Percentiles rank a stretch among this genome's conserved stretches.
phyloP scores from a whole-genome alignment of 495 filamentous ascomycete species.

The Corynascus novoguineensis region DNA sequence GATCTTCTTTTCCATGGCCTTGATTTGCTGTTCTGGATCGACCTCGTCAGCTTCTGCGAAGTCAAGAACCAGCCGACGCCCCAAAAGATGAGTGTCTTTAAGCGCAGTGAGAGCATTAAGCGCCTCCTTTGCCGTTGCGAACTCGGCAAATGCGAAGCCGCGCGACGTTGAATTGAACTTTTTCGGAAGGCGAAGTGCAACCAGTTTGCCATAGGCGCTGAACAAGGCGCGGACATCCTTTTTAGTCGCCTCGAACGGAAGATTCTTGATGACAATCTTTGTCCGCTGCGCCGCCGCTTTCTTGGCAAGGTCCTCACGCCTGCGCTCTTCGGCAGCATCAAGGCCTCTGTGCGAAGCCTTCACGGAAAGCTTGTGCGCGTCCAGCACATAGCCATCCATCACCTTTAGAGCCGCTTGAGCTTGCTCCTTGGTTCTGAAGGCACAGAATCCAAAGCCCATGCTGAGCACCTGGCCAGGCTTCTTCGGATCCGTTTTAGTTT shows the following conservation, averaged over 20 bases:
- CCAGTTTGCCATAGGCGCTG: slow-evolving; percentile 82
- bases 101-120: slow-evolving; percentile 88
- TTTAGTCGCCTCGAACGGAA: slow-evolving; percentile 92
- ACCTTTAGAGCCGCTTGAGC: slow-evolving; percentile 71
- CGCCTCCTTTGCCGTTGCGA: slow-evolving; percentile 85
- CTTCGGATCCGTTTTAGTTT: slow-evolving; percentile 83
- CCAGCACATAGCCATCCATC: slow-evolving; percentile 83
- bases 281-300: slow-evolving; percentile 66
- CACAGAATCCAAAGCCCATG: slow-evolving; percentile 95
- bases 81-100: slow-evolving; percentile 87
- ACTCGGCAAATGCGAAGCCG: slow-evolving; percentile 96
- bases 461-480: slow-evolving; percentile 74
- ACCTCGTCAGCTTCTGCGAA: slow-evolving; percentile 79
- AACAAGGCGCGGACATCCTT: slow-evolving; percentile 84
- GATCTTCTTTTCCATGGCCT: slow-evolving; percentile 92
- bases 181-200: slow-evolving; percentile 87
- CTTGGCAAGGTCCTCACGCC: slow-evolving; percentile 73
- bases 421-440: slow-evolving; percentile 71
- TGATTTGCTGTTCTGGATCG: slow-evolving; percentile 92
- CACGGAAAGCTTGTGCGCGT: slow-evolving; percentile 77
- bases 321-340: slow-evolving; percentile 80
- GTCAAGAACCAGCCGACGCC: slow-evolving; percentile 80
- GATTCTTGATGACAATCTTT: slow-evolving; percentile 96
- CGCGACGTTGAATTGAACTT: slow-evolving; percentile 83
- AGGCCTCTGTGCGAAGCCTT: slow-evolving; percentile 76